These are phyloP conservation scores for Chlorella vulgaris DNA, from an alignment of 139 green algal genomes.

Conservation along the genomic window DNA sequence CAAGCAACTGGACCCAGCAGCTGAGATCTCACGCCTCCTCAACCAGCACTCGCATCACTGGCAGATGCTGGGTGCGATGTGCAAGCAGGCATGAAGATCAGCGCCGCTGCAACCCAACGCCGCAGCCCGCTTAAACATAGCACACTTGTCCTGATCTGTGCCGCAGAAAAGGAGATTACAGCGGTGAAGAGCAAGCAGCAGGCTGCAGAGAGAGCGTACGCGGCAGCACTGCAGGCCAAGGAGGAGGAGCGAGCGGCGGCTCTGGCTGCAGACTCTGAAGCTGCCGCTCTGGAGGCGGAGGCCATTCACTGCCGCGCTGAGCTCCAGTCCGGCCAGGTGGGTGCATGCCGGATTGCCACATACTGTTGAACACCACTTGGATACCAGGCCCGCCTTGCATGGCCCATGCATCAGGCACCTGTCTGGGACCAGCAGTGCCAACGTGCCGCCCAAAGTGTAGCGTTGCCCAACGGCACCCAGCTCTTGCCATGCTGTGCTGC, in stretches of 20 bases:
- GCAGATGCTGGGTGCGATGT: constrained; percentile 24
- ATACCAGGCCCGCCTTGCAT: neutral
- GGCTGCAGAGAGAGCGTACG: neutral
- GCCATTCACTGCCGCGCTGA: neutral
- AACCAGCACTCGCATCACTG: constrained; percentile 16
- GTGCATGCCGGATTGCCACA: neutral
- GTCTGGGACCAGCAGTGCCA: too few species aligned
- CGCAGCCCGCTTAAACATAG: neutral
- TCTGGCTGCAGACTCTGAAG: neutral
- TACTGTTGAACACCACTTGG: neutral
- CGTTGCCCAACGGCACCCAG: too few species aligned
- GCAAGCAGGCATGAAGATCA: neutral
- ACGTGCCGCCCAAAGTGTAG: too few species aligned
- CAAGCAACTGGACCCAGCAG: constrained; percentile 4
- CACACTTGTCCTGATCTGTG: neutral
- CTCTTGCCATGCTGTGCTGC: too few species aligned
- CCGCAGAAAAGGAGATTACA: constrained; percentile 26
- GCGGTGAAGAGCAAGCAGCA: constrained; percentile 23
- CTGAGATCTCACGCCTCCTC: constrained; percentile 9
- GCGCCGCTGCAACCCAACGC: too few species aligned
- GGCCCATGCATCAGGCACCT: too few species aligned
- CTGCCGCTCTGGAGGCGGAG: neutral
- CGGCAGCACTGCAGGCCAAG: neutral
- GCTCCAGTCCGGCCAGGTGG: constrained; percentile 2
- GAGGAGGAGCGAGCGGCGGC: neutral